Evolutionary conservation across 371 early-diverging fungal genomes (phyloP), one percentile per base, ranked within the genome.

Genomic region (Mortierella sp.): DNA sequence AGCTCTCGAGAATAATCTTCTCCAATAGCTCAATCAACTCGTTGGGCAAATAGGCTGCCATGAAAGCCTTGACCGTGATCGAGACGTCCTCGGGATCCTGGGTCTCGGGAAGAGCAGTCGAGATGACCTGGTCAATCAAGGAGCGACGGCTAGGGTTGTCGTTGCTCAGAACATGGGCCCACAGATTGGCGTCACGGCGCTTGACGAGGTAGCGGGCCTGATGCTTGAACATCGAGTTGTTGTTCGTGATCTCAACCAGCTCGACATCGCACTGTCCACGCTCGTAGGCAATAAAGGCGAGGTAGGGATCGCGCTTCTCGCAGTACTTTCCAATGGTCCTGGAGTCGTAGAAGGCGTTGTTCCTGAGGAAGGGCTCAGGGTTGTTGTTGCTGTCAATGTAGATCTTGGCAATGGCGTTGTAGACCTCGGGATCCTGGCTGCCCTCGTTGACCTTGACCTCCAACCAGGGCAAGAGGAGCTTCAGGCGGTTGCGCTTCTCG

Each of bases 301-400:
- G 91, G 76, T 95, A 94, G 31, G 99, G 99, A 82, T 99, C 99
- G 67, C 98, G 93, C 91, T 97, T 97, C 85, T 98, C 99, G 89
- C 98, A 98, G 91, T 97, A 97, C 79, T 96, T 94, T 74, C 99
- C 99, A 74, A 99, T 95, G 19, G 93, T 88, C 37, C 93, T 91
- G 34, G 98, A 93, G 41, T 79, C 79, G 39, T 79, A 79, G 68
- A 67, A 79, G 74, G 93, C 93, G 86, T 99, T 99, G 71, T 94
- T 95, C 75, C 93, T 94, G 76, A 99, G 89, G 92, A 99, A 99
- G 65, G 92, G 91, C 83, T 98, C 99, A 24, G 99, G 96, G 76
- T 99, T 97, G 87, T 96, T 96, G 93, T 99, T 99, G 86, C 96
- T 97, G 87, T 98, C 99, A 79, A 99, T 98, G 86, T 97, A 98